Base-by-base conservation (phyloP, 805 yeast species). In the Soucietia sequanensis region DNA sequence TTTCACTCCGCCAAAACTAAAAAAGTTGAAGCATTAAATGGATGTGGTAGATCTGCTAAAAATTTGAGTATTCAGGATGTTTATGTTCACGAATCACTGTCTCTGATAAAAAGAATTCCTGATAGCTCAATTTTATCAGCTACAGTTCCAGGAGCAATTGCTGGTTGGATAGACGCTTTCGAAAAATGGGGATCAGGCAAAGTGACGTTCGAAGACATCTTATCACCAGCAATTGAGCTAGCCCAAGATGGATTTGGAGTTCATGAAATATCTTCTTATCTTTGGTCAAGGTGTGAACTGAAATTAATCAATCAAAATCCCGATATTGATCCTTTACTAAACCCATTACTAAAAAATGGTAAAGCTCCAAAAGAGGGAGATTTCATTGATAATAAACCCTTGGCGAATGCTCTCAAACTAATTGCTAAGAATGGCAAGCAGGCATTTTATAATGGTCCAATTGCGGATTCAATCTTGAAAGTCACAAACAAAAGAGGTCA, bases 61-160 rank as follows among this genome's bases (percentile, higher is more conserved):
- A 58, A 60, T 13, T 43, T 78, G 7, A 55, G 69, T 2, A 55
- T 81, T 9, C 81, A 80, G 11, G 58, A 67, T 41, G 65, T 80
- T 3, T 54, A 60, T 39, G 50, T 68, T 31, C 70, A 12, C 61
- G 66, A 52, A 26, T 34, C 42, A 14, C 75, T 75, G 12, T 59
- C 73, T 26, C 54, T 65, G 7, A 65, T 76, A 24, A 58, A 62
- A 18, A 68, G 87, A 48, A 62, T 84, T 20, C 77, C 77, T 0
- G 48, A 48, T 9, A 61, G 62, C 20, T 80, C 86, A 2, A 72
- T 79, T 3, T 77, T 76, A 38, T 60, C 82, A 0, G 76, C 81
- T 6, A 81, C 80, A 33, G 89, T 84, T 4, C 93, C 93, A 0
- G 95, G 95, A 4, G 81, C 87, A 1, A 70, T 84, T 31, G 86